A percentile compares a stretch with the other conserved stretches of the same genome.
These are phyloP conservation scores for Saccharomycopsis sp. DNA, from an alignment of 805 yeast species.

Conservation along the genomic window DNA sequence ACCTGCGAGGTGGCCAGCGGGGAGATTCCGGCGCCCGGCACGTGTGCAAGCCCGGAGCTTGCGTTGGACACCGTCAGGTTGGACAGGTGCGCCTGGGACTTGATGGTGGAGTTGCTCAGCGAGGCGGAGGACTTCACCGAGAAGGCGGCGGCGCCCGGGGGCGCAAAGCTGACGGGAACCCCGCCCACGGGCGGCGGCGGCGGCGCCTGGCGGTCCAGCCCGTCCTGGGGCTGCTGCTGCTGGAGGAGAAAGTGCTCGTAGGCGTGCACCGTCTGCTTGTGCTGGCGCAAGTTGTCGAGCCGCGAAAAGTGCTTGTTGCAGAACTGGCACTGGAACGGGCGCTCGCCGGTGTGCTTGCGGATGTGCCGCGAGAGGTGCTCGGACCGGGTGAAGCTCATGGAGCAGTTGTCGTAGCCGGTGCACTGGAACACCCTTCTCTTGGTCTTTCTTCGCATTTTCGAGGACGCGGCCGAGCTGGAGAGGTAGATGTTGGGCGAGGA, in stretches of 20 bases:
- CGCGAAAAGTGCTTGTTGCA: slow-evolving; percentile 76
- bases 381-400: slow-evolving; percentile 82
- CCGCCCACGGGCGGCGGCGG: neutral
- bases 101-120: neutral
- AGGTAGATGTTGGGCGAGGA: neutral
- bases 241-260: slow-evolving; percentile 9
- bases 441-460: slow-evolving; percentile 31
- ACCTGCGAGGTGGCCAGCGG: neutral
- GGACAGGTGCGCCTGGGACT: neutral
- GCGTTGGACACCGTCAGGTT: neutral
- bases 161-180: neutral
- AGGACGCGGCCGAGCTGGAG: neutral
- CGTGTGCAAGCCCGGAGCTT: neutral
- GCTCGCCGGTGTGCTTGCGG: slow-evolving; percentile 89
- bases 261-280: slow-evolving; percentile 78
- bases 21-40: neutral
- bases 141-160: neutral
- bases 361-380: slow-evolving; percentile 92
- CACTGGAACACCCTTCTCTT: slow-evolving; percentile 75
- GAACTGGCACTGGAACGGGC: slow-evolving; percentile 84
- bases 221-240: slow-evolving; percentile 2
- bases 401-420: slow-evolving; percentile 78
- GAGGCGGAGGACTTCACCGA: neutral
- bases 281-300: slow-evolving; percentile 84
- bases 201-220: neutral